Evolutionary conservation across 805 yeast genomes (phyloP).

Genomic region (Martiniozyma abietophila): DNA sequence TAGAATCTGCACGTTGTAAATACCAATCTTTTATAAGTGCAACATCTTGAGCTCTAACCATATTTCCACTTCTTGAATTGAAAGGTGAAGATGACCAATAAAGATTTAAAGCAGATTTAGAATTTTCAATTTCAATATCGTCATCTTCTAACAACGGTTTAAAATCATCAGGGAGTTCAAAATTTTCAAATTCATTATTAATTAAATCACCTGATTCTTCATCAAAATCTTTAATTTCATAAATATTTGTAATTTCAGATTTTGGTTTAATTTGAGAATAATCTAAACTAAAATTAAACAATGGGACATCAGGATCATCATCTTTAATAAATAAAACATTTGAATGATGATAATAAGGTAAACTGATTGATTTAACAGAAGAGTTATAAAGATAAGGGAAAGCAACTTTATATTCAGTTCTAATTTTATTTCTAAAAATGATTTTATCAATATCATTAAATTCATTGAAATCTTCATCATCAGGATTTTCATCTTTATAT

Average conservation of each 20-base stretch:
- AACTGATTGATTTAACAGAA: slow-evolving; percentile 52
- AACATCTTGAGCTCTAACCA: slow-evolving; percentile 82
- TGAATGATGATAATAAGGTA: slow-evolving; percentile 59
- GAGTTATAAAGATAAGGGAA: slow-evolving; percentile 81
- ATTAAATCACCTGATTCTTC: slow-evolving; percentile 19
- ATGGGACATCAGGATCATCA: slow-evolving; percentile 42
- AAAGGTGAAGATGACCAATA: slow-evolving; percentile 84
- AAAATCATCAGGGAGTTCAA: slow-evolving; percentile 29
- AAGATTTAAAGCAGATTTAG: slow-evolving; percentile 53
- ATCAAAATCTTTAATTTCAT: slow-evolving; percentile 14
- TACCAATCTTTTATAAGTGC: slow-evolving; percentile 80
- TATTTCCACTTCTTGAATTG: slow-evolving; percentile 61
- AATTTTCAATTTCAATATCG: slow-evolving; percentile 36
- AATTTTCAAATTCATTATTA: slow-evolving; percentile 31
- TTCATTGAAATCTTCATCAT: slow-evolving; percentile 73
- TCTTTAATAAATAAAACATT: slow-evolving; percentile 38
- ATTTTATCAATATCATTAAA: slow-evolving; percentile 84
- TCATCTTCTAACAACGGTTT: slow-evolving; percentile 44
- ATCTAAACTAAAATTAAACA: slow-evolving; percentile 45
- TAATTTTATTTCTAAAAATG: slow-evolving; percentile 65
- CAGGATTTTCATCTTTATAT: slow-evolving; percentile 53
- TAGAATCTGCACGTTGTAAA: slow-evolving; percentile 48
- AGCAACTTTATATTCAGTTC: slow-evolving; percentile 81
- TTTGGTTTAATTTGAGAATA: slow-evolving; percentile 45
- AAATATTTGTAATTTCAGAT: slow-evolving; percentile 13